These are phyloP conservation scores for Clarireedia monteithiana DNA, from an alignment of 2,329 filamentous ascomycete species.

Conservation along the genomic window DNA sequence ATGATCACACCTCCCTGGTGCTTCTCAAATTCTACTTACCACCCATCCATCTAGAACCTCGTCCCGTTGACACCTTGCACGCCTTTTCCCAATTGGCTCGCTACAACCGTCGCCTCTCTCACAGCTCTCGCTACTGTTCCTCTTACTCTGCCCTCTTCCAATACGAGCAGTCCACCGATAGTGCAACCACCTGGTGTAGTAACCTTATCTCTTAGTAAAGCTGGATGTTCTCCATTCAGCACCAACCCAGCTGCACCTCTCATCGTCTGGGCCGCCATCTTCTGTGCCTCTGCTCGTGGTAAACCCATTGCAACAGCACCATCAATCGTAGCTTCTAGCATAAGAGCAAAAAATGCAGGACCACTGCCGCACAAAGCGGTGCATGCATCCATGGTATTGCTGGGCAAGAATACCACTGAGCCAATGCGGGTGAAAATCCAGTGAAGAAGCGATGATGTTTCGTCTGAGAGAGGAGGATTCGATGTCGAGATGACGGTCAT, in stretches of 20 bases:
- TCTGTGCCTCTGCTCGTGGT: constrained; percentile 61
- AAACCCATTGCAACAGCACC: constrained; percentile 74
- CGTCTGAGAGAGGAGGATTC: constrained; percentile 47
- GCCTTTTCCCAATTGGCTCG: constrained; percentile 52
- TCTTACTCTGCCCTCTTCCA: constrained; percentile 66
- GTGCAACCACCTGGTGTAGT: constrained; percentile 71
- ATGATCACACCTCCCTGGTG: too few species aligned
- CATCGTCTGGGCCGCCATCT: constrained; percentile 77
- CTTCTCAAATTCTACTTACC: too few species aligned
- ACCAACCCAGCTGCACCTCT: constrained; percentile 63
- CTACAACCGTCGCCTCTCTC: constrained; percentile 62
- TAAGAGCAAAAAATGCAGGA: constrained; percentile 63
- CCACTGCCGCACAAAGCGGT: constrained; percentile 70
- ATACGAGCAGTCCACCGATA: constrained; percentile 62
- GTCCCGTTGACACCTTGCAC: constrained; percentile 42
- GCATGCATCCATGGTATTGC: constrained; percentile 61
- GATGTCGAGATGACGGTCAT: constrained; percentile 73
- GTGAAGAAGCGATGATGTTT: constrained; percentile 50
- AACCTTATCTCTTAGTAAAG: constrained; percentile 68
- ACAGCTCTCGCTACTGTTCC: constrained; percentile 61
- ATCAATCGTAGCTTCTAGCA: constrained; percentile 69
- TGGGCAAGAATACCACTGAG: constrained; percentile 59
- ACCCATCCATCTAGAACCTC: constrained; percentile 23
- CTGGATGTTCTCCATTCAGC: constrained; percentile 64
- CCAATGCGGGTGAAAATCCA: constrained; percentile 75